Conservation (phyloP, 1,284 basidiomycete genomes). For the Ganoderma resinaceum region DNA sequence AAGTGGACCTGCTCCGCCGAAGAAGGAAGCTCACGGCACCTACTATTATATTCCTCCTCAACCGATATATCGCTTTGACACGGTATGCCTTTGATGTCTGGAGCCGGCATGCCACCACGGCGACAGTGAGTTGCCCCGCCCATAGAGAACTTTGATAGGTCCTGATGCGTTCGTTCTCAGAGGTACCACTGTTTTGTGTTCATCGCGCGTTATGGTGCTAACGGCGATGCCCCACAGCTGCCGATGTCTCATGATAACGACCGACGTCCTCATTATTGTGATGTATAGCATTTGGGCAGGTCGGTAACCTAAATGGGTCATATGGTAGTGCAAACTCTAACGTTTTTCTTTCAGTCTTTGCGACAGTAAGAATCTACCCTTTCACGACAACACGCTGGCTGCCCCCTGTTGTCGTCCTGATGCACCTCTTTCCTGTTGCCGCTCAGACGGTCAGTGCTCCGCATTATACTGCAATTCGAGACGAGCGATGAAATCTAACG, state of each 20-base stretch:
- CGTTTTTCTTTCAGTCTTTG: not conserved
- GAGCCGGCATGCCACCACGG: not conserved
- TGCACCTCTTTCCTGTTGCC: not conserved
- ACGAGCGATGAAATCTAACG: not conserved
- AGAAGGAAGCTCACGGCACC: conserved; percentile 16
- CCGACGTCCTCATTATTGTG: not conserved
- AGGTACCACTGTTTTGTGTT: not conserved
- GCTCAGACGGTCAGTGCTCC: not conserved
- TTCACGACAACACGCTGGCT: not conserved
- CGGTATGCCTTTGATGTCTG: not conserved
- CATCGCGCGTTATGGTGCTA: not conserved
- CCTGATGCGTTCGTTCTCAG: not conserved
- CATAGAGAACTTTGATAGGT: not conserved
- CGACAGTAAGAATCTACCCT: not conserved
- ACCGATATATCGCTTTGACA: conserved; percentile 20
- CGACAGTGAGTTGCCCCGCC: not conserved
- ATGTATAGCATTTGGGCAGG: not conserved
- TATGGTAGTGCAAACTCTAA: not conserved
- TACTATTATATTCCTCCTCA: conserved; percentile 22
- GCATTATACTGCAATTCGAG: not conserved
- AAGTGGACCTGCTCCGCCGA: conserved; percentile 21
- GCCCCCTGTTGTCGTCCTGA: not conserved
- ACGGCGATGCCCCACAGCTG: not conserved
- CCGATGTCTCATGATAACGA: not conserved
- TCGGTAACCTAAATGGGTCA: not conserved